Conservation (phyloP, 176 grass and related monocot genomes). For the Poa annua region DNA sequence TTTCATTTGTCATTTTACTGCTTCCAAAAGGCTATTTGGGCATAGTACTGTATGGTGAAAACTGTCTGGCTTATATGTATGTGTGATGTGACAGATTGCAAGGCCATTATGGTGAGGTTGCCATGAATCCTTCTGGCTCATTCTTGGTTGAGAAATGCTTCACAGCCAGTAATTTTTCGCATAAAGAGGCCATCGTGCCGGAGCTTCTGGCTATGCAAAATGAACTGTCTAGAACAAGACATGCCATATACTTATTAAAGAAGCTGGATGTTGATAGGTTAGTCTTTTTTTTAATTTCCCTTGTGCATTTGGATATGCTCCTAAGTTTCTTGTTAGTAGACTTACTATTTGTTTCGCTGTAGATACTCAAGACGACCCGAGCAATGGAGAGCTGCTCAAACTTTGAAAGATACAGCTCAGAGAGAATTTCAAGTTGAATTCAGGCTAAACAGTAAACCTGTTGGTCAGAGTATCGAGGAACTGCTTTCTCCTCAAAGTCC, state of each 20-base stretch:
- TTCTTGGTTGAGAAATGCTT: conserved; percentile 96
- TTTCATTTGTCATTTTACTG: conserved; percentile 17
- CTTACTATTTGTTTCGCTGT: conserved; percentile 4
- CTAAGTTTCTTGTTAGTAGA: background rate
- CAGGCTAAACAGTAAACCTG: conserved; percentile 55
- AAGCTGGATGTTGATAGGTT: conserved; percentile 96
- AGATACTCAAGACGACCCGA: conserved; percentile 89
- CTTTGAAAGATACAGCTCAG: conserved; percentile 79
- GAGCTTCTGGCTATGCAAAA: conserved; percentile 66
- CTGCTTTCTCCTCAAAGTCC: conserved; percentile 40
- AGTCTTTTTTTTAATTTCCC: conserved; percentile 14
- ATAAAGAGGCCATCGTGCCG: conserved; percentile 77
- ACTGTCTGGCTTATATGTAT: background rate
- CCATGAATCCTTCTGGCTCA: conserved; percentile 79
- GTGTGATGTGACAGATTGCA: conserved; percentile 60
- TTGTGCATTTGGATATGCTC: background rate
- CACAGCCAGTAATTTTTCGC: conserved; percentile 70
- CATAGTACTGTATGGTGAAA: background rate
- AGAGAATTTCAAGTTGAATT: conserved; percentile 71
- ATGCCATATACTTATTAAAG: conserved; percentile 84
- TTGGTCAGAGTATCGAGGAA: conserved; percentile 32
- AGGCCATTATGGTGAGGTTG: conserved; percentile 77
- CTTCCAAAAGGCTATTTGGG: background rate
- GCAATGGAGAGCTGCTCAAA: conserved; percentile 75
- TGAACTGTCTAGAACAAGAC: conserved; percentile 73